Base-by-base conservation (phyloP, 2,329 filamentous ascomycete genomes). In the Metarhizium album region DNA sequence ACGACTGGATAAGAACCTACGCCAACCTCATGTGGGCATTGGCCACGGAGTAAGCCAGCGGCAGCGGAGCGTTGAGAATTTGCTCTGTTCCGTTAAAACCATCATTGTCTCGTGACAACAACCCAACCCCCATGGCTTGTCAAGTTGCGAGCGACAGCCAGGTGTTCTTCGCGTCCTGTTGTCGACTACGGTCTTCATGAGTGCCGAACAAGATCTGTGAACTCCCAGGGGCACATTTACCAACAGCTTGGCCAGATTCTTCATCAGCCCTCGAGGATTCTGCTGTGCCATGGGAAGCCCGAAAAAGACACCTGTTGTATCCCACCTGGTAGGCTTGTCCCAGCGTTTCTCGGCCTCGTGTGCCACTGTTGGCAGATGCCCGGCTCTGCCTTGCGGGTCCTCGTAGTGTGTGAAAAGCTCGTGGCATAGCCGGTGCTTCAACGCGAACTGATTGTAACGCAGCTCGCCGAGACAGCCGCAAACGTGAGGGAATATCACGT, bases 21-120 rank as follows among this genome's bases (percentile, higher is more conserved):
- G 86, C 75, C 81, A 83, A 87, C 11, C 85, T 84, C 60, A 90
- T 88, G 64, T 89, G 85, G 7, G 81, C 78, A 60, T 88, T 87
- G 55, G 84, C 79, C 60, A 90, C 89, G 55, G 77, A 79, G 70
- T 89, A 89, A 37, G 84, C 85, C 51, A 85, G 74, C 1, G 85
- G 85, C 1, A 89, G 73, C 3, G 83, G 85, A 1, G 85, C 88
- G 59, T 80, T 82, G 42, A 88, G 76, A n/a, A 89, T 81, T 50
- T 85, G 80, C 61, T 89, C 85, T 42, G 79, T 80, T 45, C 82
- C 80, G 16, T 76, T 77, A 45, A 86, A 70, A 45, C 82, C 75
- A 55, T 89, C 85, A 59, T 82, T 83, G 47, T 88, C 67, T 3
- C 72, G 64, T 35, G 74, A 70, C 9, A 88, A 45, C 50, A 69